Conservation (phyloP, 1,284 basidiomycete genomes). For the Irpex sp. region DNA sequence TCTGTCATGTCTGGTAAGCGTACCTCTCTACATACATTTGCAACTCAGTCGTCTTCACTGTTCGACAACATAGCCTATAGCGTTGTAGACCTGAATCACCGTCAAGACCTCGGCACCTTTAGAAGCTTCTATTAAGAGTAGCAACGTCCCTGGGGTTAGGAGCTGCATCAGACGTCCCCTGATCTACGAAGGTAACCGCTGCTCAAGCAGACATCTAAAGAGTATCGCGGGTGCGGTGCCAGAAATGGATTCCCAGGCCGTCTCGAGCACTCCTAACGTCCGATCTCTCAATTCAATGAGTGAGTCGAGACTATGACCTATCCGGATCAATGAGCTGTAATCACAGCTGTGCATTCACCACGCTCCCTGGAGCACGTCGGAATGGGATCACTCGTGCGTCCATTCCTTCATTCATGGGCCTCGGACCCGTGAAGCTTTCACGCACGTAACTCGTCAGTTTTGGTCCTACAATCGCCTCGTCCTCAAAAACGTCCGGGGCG, state of each 20-base stretch:
- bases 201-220: not conserved
- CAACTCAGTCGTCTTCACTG: not conserved
- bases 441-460: slow-evolving; percentile 4
- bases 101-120: slow-evolving; percentile 9
- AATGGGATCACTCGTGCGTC: slow-evolving; percentile 8
- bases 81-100: not conserved
- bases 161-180: slow-evolving; percentile 13
- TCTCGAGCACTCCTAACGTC: slow-evolving; percentile 1
- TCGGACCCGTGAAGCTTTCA: slow-evolving; percentile 11
- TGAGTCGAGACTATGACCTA: slow-evolving; percentile 4
- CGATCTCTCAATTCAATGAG: slow-evolving; percentile 15
- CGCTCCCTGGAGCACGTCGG: not conserved
- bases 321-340: slow-evolving; percentile 20
- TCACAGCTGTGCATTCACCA: slow-evolving; percentile 10
- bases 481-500: not conserved
- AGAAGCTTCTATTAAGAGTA: not conserved
- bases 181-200: slow-evolving; percentile 10
- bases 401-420: slow-evolving; percentile 3
- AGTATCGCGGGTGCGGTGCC: slow-evolving; percentile 7
- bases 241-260: slow-evolving; percentile 7
- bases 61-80: not conserved
- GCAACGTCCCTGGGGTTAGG: slow-evolving; percentile 1
- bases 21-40: not conserved
- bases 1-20: not conserved
- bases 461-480: slow-evolving; percentile 4